phyloP scores from a whole-genome alignment of 2,329 filamentous ascomycete genomes.

The Claviceps pusilla region DNA sequence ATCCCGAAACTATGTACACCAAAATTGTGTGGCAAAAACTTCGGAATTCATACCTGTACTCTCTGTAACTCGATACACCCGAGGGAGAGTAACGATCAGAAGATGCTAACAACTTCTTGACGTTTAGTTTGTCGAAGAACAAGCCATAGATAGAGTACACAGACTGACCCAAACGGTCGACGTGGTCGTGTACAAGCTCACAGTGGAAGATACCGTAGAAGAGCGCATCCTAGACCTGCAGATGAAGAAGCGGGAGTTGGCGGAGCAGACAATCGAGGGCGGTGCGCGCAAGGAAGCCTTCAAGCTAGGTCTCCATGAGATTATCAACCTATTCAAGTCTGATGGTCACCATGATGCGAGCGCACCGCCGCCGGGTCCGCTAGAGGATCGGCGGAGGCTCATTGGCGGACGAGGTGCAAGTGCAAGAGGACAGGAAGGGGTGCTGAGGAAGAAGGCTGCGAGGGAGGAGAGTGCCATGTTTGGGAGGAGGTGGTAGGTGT shows the following conservation, averaged over 20 bases:
- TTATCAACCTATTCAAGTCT: slow-evolving; percentile 74
- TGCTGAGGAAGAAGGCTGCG: slow-evolving; percentile 15
- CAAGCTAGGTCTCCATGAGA: slow-evolving; percentile 85
- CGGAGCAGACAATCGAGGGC: slow-evolving; percentile 80
- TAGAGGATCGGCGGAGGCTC: slow-evolving; percentile 1
- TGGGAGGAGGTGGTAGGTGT: slow-evolving; percentile 25
- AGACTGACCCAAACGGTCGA: slow-evolving; percentile 94
- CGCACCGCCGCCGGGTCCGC: slow-evolving; percentile 5
- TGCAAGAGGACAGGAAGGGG: slow-evolving; percentile 6
- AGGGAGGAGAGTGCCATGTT: slow-evolving; percentile 25
- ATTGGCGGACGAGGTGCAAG: not conserved
- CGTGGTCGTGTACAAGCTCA: slow-evolving; percentile 89
- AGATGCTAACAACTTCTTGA: not conserved
- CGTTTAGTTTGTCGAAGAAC: slow-evolving; percentile 79
- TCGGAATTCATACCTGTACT: too few relatives aligned
- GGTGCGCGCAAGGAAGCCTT: slow-evolving; percentile 56
- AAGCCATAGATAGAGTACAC: slow-evolving; percentile 95
- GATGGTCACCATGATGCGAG: slow-evolving; percentile 26
- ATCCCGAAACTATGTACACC: too few relatives aligned
- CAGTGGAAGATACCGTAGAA: slow-evolving; percentile 74
- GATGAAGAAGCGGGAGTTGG: slow-evolving; percentile 80
- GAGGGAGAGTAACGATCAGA: not conserved
- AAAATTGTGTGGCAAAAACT: too few relatives aligned
- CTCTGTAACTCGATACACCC: not conserved
- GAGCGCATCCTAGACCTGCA: slow-evolving; percentile 89